Evolutionary conservation across 805 yeast genomes (phyloP), one percentile per base, ranked within the genome.

Genomic region (Hermanozyma aechmeae): DNA sequence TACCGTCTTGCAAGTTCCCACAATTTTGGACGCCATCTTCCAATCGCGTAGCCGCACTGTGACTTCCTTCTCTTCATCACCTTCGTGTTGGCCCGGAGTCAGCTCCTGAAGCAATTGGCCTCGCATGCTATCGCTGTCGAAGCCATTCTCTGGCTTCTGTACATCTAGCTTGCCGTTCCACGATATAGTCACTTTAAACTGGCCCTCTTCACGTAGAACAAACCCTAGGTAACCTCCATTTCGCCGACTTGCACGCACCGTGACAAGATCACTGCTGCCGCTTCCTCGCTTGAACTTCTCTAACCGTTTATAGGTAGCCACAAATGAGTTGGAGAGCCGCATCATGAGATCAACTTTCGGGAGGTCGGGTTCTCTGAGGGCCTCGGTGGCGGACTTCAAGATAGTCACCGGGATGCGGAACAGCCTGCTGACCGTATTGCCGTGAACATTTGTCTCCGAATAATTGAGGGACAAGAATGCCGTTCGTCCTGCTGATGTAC

Each of bases 351-450:
- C 73, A 28, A 76, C 66, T 30, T 58, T 56, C 25, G 62, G 61
- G 25, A 77, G 53, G 42, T 66, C 71, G 0, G 95, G 95, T 44
- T 81, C 92, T 24, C 40, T 38, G 13, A 62, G 56, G 27, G 65
- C 46, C 10, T 65, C 64, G 32, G 73, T 76, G 11, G 64, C 68
- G 37, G 60, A 63, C 33, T 74, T 68, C 32, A 81, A 44, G 24
- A 82, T 58, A 39, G 76, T 60, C 2, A 82, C 82, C 0, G 94
- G 89, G 13, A 87, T 70, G 28, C 74, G 73, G 42, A 77, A 75
- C 6, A 81, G 68, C 43, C 79, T 85, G 35, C 69, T 67, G 12
- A 82, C 64, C 3, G 71, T 55, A 15, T 68, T 64, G 7, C 65
- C 30, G 51, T 48, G 28, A 50, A 48, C 20, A 50, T 57, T 42